Evolutionary conservation across 2,329 filamentous ascomycete species (phyloP), one percentile per base, ranked within the genome.

Genomic region (Alternaria atra): DNA sequence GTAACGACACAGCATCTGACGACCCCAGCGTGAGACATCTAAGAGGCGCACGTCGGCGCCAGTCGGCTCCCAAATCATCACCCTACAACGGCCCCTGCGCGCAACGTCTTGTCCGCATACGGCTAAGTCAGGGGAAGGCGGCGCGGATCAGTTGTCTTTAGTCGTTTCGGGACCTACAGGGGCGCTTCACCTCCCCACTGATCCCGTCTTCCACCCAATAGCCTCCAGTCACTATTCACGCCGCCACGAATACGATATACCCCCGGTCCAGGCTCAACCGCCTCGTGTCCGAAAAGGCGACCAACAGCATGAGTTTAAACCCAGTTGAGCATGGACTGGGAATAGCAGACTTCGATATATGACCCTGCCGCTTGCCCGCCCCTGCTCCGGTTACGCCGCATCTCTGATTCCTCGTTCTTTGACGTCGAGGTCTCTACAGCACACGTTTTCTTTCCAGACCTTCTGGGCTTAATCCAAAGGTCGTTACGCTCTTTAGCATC

Each of bases 401-500:
- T 53, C 64, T 73, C 60, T 72, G 74, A 73, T 75, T 66, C 71
- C 66, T 71, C 67, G 63, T 65, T 71, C 62, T 59, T 63, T 58
- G 66, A 71, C 72, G 61, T 74, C 64, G 73, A 70, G 68, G 66
- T 71, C 68, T 66, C 64, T 63, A 61, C 55, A 48, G 61, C 61
- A 53, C 25, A 43, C 58, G 58, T 63, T 60, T 66, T 67, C 68
- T 66, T 66, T 67, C 29, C 58, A 73, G 73, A 74, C 73, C 67
- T 69, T 68, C 61, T 42, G 70, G 74, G 68, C 60, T 62, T 52
- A 43, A 58, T 71, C 72, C 72, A 52, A 43, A 70, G 64, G 74
- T 77, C 75, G 70, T 74, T 69, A 64, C 75, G 60, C 72, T 77
- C 75, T 71, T 77, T 77, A 69, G 58, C 61, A 58, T 60, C 54